A percentile compares a stretch with the other conserved stretches of the same genome.
These are phyloP conservation scores for Claviceps paspali DNA, from an alignment of 2,329 filamentous ascomycete species.

Conservation along the genomic window DNA sequence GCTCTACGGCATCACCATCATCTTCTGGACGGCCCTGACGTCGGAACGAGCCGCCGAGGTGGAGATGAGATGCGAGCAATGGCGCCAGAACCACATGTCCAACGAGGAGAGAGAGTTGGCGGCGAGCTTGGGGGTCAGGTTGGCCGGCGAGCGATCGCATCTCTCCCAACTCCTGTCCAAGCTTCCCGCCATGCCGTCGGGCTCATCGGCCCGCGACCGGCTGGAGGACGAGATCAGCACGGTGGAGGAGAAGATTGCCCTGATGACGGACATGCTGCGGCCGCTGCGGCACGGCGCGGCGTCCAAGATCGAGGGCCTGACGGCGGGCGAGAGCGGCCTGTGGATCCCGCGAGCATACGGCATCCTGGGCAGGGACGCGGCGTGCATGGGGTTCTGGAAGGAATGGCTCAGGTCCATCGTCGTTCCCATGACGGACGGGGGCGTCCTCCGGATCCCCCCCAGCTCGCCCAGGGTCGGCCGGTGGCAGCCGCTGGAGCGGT, in stretches of 20 bases:
- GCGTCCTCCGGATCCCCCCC: slow-evolving; percentile 64
- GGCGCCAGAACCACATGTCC: slow-evolving; percentile 77
- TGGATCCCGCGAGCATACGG: slow-evolving; percentile 94
- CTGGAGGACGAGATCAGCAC: slow-evolving; percentile 90
- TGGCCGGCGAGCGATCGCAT: slow-evolving; percentile 78
- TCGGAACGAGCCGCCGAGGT: slow-evolving; percentile 69
- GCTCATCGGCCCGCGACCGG: slow-evolving; percentile 63
- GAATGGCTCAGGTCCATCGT: slow-evolving; percentile 90
- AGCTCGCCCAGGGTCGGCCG: slow-evolving; percentile 82
- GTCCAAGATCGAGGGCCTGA: slow-evolving; percentile 92
- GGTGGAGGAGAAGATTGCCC: slow-evolving; percentile 88
- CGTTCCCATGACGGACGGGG: slow-evolving; percentile 91
- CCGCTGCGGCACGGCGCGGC: slow-evolving; percentile 88
- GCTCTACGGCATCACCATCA: slow-evolving; percentile 80
- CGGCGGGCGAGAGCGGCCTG: slow-evolving; percentile 84
- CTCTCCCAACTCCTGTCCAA: slow-evolving; percentile 75
- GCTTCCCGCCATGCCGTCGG: slow-evolving; percentile 66
- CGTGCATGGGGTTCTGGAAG: slow-evolving; percentile 88
- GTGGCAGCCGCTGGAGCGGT: slow-evolving; percentile 93
- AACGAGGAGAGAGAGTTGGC: slow-evolving; percentile 83
- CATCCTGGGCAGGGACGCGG: slow-evolving; percentile 70
- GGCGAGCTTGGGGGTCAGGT: slow-evolving; percentile 73
- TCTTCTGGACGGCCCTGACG: slow-evolving; percentile 82
- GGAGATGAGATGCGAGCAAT: slow-evolving; percentile 69
- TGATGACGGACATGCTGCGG: slow-evolving; percentile 92